Percentiles rank a stretch among this genome's conserved stretches.
These are phyloP conservation scores for Balakata baccata DNA, from an alignment of 345 rosid species.

Conservation along the genomic window DNA sequence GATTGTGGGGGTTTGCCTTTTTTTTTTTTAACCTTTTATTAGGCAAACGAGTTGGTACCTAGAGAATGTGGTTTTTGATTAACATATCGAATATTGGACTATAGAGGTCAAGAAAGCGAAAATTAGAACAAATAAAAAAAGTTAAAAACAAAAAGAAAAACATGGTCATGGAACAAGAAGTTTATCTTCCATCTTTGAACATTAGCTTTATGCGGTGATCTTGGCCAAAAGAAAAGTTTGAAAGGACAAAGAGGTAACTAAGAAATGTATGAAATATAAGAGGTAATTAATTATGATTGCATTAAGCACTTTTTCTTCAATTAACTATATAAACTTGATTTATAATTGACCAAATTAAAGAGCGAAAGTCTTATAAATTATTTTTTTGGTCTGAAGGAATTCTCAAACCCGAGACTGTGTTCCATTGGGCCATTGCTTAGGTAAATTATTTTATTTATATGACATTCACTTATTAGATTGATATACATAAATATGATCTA, in stretches of 20 bases:
- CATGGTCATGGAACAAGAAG: neutral
- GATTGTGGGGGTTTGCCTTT: conserved; percentile 12
- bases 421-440: no score
- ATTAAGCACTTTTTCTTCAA: no score
- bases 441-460: no score
- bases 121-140: neutral
- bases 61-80: conserved; percentile 6
- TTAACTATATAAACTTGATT: no score
- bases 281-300: neutral
- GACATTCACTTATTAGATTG: no score
- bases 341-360: no score
- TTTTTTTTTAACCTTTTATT: neutral
- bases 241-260: no score
- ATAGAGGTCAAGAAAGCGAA: neutral
- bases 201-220: conserved; percentile 24
- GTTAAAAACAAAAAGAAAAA: neutral
- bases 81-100: conserved; percentile 23
- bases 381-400: no score
- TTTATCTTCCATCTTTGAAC: neutral
- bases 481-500: no score
- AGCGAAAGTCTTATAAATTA: no score
- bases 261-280: neutral
- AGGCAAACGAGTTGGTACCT: neutral
- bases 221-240: conserved; percentile 5
- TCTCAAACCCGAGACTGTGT: no score